Evolutionary conservation across 169 alveolate species (phyloP).

Genomic region (Plasmodium reichenowi): DNA sequence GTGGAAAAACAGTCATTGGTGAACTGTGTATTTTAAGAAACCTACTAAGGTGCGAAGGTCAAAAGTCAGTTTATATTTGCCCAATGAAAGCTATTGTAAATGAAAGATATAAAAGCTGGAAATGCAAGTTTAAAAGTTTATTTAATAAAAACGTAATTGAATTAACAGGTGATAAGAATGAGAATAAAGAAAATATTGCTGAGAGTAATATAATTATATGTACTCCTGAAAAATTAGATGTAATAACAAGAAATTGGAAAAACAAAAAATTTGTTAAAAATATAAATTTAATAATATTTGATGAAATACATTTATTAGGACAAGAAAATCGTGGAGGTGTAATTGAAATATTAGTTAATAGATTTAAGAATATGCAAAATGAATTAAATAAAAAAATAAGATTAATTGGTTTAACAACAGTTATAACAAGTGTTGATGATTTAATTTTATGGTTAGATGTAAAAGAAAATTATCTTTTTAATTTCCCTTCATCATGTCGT

Average conservation of each 20-base stretch:
- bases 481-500: conserved; percentile 98
- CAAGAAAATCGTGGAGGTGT: conserved; percentile 97
- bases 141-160: conserved; percentile 94
- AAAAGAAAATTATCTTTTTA: conserved; percentile 95
- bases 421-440: conserved; percentile 98
- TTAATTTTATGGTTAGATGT: conserved; percentile 98
- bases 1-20: conserved; percentile 98
- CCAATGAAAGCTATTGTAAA: conserved; percentile 98
- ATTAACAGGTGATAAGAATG: conserved; percentile 97
- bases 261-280: conserved; percentile 93
- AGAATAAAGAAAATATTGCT: conserved; percentile 90
- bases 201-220: conserved; percentile 95
- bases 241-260: conserved; percentile 98
- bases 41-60: conserved; percentile 86
- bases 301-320: conserved; percentile 99
- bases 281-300: conserved; percentile 96
- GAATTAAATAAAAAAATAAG: conserved; percentile 92
- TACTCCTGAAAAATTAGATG: conserved; percentile 99
- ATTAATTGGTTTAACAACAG: conserved; percentile 97
- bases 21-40: conserved; percentile 96
- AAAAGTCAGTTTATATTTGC: conserved; percentile 97
- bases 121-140: conserved; percentile 85
- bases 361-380: conserved; percentile 96
- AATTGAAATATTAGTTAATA: conserved; percentile 97
- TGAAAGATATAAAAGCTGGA: conserved; percentile 93